A percentile compares a stretch with the other conserved stretches of the same genome.
Evolutionary conservation across 1,284 basidiomycete species (phyloP).

Genomic region (Ustilago tritici): DNA sequence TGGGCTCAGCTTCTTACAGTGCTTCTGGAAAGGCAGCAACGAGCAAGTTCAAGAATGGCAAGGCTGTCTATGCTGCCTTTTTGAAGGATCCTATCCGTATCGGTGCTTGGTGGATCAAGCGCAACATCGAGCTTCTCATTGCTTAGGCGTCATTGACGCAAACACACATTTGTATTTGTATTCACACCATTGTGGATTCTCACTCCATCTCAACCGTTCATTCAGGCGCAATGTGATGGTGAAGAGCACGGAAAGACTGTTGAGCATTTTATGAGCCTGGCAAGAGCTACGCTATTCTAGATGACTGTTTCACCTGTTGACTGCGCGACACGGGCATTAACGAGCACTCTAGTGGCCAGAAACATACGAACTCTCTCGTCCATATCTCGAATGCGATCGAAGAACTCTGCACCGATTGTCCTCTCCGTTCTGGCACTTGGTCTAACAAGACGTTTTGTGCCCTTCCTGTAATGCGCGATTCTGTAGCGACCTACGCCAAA

Average conservation of each 20-base stretch:
- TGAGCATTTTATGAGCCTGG: not conserved
- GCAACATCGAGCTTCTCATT: conserved; percentile 41
- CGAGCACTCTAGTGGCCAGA: conserved; percentile 12
- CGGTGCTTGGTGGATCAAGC: conserved; percentile 51
- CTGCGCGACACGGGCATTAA: not conserved
- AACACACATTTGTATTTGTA: not conserved
- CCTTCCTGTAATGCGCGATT: conserved; percentile 10
- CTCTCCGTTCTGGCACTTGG: not conserved
- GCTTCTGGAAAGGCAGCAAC: conserved; percentile 25
- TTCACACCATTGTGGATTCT: not conserved
- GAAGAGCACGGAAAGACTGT: not conserved
- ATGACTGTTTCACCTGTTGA: conserved; percentile 9
- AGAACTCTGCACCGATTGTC: conserved; percentile 1
- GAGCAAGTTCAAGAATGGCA: conserved; percentile 23
- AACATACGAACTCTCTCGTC: conserved; percentile 18
- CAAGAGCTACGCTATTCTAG: not conserved
- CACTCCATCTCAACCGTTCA: conserved; percentile 4
- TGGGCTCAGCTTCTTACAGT: conserved; percentile 20
- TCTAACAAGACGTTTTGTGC: conserved; percentile 10
- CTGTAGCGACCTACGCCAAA: conserved; percentile 18
- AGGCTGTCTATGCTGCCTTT: conserved; percentile 39
- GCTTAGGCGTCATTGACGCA: conserved; percentile 12
- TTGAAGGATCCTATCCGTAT: conserved; percentile 36
- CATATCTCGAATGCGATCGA: conserved; percentile 10
- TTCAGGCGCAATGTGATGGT: not conserved